phyloP scores from a whole-genome alignment of 2,329 filamentous ascomycete genomes.

The Emericellopsis cladophorae region DNA sequence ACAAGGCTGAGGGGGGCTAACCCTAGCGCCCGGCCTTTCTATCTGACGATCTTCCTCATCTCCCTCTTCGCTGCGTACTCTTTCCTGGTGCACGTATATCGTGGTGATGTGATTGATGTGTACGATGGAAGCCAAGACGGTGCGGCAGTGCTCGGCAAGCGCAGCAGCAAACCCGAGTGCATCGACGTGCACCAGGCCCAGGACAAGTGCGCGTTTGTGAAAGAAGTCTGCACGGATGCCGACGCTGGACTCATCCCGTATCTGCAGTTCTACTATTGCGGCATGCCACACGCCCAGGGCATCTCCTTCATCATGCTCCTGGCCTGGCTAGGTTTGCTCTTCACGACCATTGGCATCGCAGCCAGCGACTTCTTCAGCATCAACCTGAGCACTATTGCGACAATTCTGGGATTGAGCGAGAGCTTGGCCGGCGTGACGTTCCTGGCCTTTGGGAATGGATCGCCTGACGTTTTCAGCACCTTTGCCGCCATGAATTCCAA shows the following conservation, averaged over 20 bases:
- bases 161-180: slow-evolving; percentile 41
- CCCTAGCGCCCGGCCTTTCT: slow-evolving; percentile 34
- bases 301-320: slow-evolving; percentile 70
- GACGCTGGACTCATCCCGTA: slow-evolving; percentile 86
- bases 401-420: slow-evolving; percentile 83
- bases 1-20: slow-evolving; percentile 15
- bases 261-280: slow-evolving; percentile 83
- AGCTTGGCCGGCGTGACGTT: slow-evolving; percentile 95
- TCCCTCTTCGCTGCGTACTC: slow-evolving; percentile 31
- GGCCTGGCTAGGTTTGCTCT: slow-evolving; percentile 77
- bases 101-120: neutral
- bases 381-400: slow-evolving; percentile 87
- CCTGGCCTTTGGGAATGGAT: slow-evolving; percentile 92
- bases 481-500: slow-evolving; percentile 97
- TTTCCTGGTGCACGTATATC: slow-evolving; percentile 18
- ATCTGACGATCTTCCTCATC: slow-evolving; percentile 31
- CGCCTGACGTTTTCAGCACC: slow-evolving; percentile 95
- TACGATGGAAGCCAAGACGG: slow-evolving; percentile 3
- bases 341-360: slow-evolving; percentile 94
- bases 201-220: slow-evolving; percentile 82
- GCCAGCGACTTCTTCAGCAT: slow-evolving; percentile 98
- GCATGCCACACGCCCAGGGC: slow-evolving; percentile 52
- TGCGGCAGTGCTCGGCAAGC: slow-evolving; percentile 10
- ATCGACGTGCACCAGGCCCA: slow-evolving; percentile 61
- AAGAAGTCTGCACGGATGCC: slow-evolving; percentile 71